Evolutionary conservation across 257 asterid species (phyloP).

Genomic region (Nicotiana sylvestris): DNA sequence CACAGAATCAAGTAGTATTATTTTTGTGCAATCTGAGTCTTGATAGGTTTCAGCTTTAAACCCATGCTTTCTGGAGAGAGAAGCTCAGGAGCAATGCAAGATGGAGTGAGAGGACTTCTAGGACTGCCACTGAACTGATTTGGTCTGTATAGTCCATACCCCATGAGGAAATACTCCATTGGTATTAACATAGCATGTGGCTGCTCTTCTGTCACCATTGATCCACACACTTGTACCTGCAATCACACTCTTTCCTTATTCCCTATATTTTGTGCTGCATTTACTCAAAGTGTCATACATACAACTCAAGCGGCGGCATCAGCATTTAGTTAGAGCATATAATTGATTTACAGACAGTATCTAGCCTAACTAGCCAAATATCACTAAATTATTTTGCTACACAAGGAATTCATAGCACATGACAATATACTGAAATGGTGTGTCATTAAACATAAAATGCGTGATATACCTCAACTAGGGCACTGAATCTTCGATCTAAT

Average conservation of each 20-base stretch:
- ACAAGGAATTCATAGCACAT: neutral
- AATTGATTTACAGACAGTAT: neutral
- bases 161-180: slow-evolving; percentile 75
- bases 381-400: neutral
- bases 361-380: neutral
- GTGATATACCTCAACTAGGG: slow-evolving; percentile 79
- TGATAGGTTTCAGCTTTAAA: slow-evolving; percentile 81
- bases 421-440: neutral
- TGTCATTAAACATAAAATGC: neutral
- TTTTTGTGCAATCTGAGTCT: slow-evolving; percentile 48
- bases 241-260: slow-evolving; percentile 7
- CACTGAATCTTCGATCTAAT: slow-evolving; percentile 75
- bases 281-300: no score
- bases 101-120: slow-evolving; percentile 73
- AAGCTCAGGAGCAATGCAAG: slow-evolving; percentile 80
- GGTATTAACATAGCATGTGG: slow-evolving; percentile 91
- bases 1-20: slow-evolving; percentile 10
- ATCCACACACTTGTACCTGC: slow-evolving; percentile 89
- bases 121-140: slow-evolving; percentile 66
- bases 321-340: neutral
- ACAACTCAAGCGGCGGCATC: neutral
- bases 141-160: slow-evolving; percentile 62
- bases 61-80: slow-evolving; percentile 96
- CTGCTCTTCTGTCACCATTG: slow-evolving; percentile 95
- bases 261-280: neutral